Percentiles rank a stretch among this genome's conserved stretches.
Evolutionary conservation across 2,329 filamentous ascomycete species (phyloP).

Genomic region (Paraphaeosphaeria minitans): DNA sequence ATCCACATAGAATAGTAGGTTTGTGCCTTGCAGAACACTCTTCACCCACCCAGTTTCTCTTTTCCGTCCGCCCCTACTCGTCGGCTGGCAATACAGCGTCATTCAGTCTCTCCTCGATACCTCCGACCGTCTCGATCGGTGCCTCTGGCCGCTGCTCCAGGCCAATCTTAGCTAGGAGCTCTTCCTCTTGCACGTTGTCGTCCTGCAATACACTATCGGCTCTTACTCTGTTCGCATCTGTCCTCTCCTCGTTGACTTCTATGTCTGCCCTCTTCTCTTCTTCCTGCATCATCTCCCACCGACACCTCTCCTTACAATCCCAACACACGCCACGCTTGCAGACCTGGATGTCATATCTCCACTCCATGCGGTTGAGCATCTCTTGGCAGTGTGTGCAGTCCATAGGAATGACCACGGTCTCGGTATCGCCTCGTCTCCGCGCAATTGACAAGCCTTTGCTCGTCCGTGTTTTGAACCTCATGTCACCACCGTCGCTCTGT

Average conservation of each 20-base stretch:
- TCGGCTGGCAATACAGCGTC: background rate
- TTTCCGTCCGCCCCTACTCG: background rate
- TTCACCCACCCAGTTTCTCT: background rate
- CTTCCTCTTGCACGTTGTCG: constrained; percentile 21
- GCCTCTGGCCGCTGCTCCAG: constrained; percentile 25
- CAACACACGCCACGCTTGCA: constrained; percentile 42
- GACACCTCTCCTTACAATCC: constrained; percentile 42
- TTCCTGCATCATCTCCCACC: constrained; percentile 36
- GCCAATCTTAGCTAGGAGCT: constrained; percentile 29
- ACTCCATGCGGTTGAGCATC: constrained; percentile 41
- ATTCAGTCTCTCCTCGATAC: constrained; percentile 29
- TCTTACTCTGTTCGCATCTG: constrained; percentile 29
- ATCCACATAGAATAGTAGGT: constrained; percentile 21
- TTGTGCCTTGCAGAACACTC: constrained; percentile 18
- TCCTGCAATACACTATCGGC: constrained; percentile 41
- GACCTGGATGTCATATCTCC: constrained; percentile 42
- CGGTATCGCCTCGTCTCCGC: constrained; percentile 32
- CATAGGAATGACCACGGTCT: constrained; percentile 39
- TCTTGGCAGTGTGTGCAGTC: constrained; percentile 40
- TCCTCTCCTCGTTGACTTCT: constrained; percentile 12
- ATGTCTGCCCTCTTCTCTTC: background rate
- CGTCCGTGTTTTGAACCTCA: constrained; percentile 29
- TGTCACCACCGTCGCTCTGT: constrained; percentile 14
- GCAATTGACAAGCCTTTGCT: constrained; percentile 41
- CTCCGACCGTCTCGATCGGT: constrained; percentile 23